Conservation (phyloP, 225 moss, liverwort and hornwort species). For the Bryoerythrophyllum caledonicum region DNA sequence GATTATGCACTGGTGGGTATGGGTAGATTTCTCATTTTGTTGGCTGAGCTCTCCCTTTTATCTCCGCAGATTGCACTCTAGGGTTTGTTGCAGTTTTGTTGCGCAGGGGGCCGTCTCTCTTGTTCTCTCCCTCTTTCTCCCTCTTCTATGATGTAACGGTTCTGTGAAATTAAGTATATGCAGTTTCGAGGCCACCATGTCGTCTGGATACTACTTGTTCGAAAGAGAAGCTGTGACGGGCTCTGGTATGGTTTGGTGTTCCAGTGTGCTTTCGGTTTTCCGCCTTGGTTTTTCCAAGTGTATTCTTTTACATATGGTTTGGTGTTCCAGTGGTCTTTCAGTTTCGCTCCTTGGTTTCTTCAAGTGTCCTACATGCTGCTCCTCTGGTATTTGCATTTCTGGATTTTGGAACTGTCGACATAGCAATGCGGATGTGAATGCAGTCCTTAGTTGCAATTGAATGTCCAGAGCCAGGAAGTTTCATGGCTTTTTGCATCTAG, state of each 20-base stretch:
- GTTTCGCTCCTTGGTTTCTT: neutral
- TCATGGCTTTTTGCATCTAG: too few species aligned
- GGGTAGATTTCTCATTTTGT: slow-evolving; percentile 24
- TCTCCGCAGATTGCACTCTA: slow-evolving; percentile 19
- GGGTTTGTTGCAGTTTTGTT: slow-evolving; percentile 30
- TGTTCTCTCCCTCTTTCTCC: too few species aligned
- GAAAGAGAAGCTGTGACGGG: neutral
- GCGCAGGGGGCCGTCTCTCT: neutral
- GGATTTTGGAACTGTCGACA: neutral
- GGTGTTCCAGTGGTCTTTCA: too few species aligned
- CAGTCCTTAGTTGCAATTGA: neutral
- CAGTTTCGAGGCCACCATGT: slow-evolving; percentile 18
- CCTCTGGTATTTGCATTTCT: neutral
- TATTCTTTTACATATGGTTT: too few species aligned
- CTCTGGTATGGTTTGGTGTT: neutral
- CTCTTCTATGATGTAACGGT: slow-evolving; percentile 31
- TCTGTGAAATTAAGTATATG: slow-evolving; percentile 23
- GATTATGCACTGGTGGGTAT: slow-evolving; percentile 22
- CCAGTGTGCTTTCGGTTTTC: neutral
- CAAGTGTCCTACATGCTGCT: neutral
- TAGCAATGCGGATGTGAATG: too few species aligned
- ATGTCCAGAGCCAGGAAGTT: too few species aligned
- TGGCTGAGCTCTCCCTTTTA: slow-evolving; percentile 33
- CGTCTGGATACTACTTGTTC: slow-evolving; percentile 13
- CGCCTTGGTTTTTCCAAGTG: neutral